A percentile compares a stretch with the other conserved stretches of the same genome.
phyloP scores from a whole-genome alignment of 2,329 filamentous ascomycete genomes.

The Cladophialophora psammophila region DNA sequence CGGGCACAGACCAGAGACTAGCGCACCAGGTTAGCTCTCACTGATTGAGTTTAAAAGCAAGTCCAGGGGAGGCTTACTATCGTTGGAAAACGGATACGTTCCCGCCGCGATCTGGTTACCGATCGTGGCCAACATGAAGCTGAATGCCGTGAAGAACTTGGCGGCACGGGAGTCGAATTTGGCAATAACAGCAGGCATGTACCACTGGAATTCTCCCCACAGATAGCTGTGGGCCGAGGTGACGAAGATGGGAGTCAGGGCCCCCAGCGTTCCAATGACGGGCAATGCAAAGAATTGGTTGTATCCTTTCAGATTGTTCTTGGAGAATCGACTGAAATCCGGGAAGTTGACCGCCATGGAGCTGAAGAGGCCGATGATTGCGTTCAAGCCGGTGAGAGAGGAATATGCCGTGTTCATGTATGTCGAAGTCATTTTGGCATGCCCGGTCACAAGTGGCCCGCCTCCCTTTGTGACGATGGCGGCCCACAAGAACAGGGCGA shows the following conservation, averaged over 20 bases:
- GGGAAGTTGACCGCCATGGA: slow-evolving; percentile 61
- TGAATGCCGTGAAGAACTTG: slow-evolving; percentile 51
- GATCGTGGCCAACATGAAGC: slow-evolving; percentile 54
- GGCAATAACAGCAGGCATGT: slow-evolving; percentile 57
- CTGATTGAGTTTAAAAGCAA: not conserved
- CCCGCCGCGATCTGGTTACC: slow-evolving; percentile 53
- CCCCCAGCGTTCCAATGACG: slow-evolving; percentile 57
- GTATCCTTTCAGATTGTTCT: slow-evolving; percentile 50
- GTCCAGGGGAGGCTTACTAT: slow-evolving; percentile 2
- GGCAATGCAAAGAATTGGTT: slow-evolving; percentile 59
- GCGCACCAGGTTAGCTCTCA: not conserved
- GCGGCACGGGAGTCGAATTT: slow-evolving; percentile 54
- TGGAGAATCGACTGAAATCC: slow-evolving; percentile 54
- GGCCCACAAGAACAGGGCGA: slow-evolving; percentile 55
- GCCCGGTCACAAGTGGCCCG: slow-evolving; percentile 51
- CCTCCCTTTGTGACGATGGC: slow-evolving; percentile 53
- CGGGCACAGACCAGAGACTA: slow-evolving; percentile 77
- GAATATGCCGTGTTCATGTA: slow-evolving; percentile 56
- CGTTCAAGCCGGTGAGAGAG: slow-evolving; percentile 54
- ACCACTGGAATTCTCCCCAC: slow-evolving; percentile 58
- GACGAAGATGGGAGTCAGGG: slow-evolving; percentile 58
- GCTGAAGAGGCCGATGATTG: slow-evolving; percentile 59
- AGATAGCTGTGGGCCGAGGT: slow-evolving; percentile 55
- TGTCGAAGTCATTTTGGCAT: slow-evolving; percentile 46
- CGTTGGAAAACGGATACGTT: slow-evolving; percentile 40